A percentile compares a stretch with the other conserved stretches of the same genome.
Conservation (phyloP, 2,329 filamentous ascomycete genomes). For the Purpureocillium lavendulum region DNA sequence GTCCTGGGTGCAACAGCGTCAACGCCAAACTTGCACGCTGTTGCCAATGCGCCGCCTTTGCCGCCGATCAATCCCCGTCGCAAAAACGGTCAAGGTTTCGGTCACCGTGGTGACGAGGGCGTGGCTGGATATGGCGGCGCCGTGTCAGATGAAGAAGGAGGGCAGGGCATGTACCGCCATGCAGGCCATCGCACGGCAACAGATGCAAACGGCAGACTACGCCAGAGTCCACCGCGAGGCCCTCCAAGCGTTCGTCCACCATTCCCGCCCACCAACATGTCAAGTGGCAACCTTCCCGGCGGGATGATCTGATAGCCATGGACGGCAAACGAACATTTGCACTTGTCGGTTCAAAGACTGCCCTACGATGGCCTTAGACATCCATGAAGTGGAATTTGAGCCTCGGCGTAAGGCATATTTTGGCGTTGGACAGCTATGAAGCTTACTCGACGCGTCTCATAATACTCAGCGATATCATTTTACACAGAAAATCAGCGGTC, state of each 20-base stretch:
- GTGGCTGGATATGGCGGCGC: conserved; percentile 7
- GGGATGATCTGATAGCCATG: conserved; percentile 33
- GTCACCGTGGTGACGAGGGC: conserved; percentile 25
- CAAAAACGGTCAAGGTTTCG: conserved; percentile 31
- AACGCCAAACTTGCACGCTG: conserved; percentile 27
- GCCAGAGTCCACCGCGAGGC: conserved; percentile 17
- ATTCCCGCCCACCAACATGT: conserved; percentile 16
- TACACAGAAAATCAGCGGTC: too few relatives aligned
- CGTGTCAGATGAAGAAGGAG: conserved; percentile 31
- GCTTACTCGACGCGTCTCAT: too few relatives aligned
- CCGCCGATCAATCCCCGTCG: conserved; percentile 53
- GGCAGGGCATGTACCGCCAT: conserved; percentile 23
- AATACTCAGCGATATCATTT: too few relatives aligned
- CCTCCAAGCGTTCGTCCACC: conserved; percentile 13
- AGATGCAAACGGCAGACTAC: conserved; percentile 26
- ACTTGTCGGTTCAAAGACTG: too few relatives aligned
- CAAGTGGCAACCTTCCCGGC: conserved; percentile 26
- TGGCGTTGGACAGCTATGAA: too few relatives aligned
- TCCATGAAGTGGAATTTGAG: too few relatives aligned
- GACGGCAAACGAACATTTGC: neutral
- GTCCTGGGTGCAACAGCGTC: conserved; percentile 21
- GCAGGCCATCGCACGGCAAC: conserved; percentile 33
- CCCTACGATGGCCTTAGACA: too few relatives aligned
- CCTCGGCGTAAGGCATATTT: too few relatives aligned
- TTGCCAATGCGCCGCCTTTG: conserved; percentile 35